Conservation (phyloP, 1,139 yeast genomes). For the Blastobotrys illinoisensis region DNA sequence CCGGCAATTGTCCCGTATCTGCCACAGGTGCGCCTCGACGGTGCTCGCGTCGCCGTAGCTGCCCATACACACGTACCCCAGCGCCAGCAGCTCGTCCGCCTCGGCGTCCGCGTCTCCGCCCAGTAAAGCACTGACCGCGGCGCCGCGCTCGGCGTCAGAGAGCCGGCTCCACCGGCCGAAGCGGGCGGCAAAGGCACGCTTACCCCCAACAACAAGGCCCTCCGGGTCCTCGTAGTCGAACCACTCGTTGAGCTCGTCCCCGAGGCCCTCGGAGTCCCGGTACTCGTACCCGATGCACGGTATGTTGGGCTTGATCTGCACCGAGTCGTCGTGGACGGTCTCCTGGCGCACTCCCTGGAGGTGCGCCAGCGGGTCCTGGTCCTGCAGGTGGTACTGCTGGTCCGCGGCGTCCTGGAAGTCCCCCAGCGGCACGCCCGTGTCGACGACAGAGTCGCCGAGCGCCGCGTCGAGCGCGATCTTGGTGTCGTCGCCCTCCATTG, state of each 20-base stretch:
- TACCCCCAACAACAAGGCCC: conserved; percentile 21
- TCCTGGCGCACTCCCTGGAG: background rate
- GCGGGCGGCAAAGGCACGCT: conserved; percentile 4
- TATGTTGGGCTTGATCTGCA: background rate
- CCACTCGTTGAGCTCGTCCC: conserved; percentile 34
- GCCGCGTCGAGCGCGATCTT: background rate
- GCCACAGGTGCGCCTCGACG: conserved; percentile 36
- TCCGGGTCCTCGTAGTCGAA: conserved; percentile 27
- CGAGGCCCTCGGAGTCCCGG: conserved; percentile 22
- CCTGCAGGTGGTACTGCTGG: background rate
- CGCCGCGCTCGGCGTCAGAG: conserved; percentile 6
- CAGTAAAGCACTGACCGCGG: conserved; percentile 8
- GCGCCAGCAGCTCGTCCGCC: conserved; percentile 13
- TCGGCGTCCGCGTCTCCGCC: background rate
- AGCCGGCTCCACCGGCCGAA: conserved; percentile 1
- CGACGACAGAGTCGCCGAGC: conserved; percentile 10
- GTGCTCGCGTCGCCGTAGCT: conserved; percentile 33
- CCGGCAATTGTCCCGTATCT: conserved; percentile 31
- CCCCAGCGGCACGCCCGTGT: conserved; percentile 10
- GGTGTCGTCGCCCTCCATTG: background rate
- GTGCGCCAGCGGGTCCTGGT: conserved; percentile 4
- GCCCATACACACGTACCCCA: conserved; percentile 41
- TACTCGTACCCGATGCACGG: conserved; percentile 14
- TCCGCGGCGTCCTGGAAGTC: conserved; percentile 5
- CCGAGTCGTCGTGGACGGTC: background rate